Conservation (phyloP, 352 stramenopile genomes). For the Pythium myriotylum region DNA sequence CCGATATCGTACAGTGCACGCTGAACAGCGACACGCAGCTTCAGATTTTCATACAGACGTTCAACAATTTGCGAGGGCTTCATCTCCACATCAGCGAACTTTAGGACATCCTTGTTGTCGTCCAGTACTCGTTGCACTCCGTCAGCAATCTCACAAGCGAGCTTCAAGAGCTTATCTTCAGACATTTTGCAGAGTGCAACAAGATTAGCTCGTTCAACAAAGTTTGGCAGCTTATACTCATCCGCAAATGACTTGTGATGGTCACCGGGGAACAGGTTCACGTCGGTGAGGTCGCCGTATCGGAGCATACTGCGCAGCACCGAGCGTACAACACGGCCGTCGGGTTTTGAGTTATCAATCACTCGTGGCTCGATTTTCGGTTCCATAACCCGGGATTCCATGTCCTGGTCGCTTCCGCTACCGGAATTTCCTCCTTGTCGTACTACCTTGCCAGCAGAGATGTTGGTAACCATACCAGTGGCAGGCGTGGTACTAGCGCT, state of each 20-base stretch:
- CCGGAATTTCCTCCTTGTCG: slow-evolving; percentile 23
- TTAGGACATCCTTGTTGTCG: slow-evolving; percentile 72
- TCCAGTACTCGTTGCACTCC: slow-evolving; percentile 55
- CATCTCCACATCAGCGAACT: slow-evolving; percentile 77
- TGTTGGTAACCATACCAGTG: slow-evolving; percentile 50
- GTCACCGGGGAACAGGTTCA: slow-evolving; percentile 47
- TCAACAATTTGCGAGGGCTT: slow-evolving; percentile 77
- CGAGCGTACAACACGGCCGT: slow-evolving; percentile 71
- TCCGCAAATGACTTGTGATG: slow-evolving; percentile 64
- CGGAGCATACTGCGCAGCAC: slow-evolving; percentile 72
- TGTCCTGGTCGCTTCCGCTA: slow-evolving; percentile 31
- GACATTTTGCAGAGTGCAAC: slow-evolving; percentile 52
- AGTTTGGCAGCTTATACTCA: slow-evolving; percentile 77
- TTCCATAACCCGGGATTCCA: slow-evolving; percentile 37
- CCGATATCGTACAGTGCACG: slow-evolving; percentile 61
- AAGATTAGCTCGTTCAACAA: slow-evolving; percentile 71
- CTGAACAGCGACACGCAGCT: slow-evolving; percentile 82
- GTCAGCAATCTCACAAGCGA: slow-evolving; percentile 70
- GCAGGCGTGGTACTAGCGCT: not conserved
- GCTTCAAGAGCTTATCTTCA: slow-evolving; percentile 52
- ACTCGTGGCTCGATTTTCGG: slow-evolving; percentile 42
- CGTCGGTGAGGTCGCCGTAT: slow-evolving; percentile 80
- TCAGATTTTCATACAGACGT: slow-evolving; percentile 85
- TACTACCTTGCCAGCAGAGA: slow-evolving; percentile 52
- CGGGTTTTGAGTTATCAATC: slow-evolving; percentile 40